Base-by-base conservation (phyloP, 306 rosid genomes). In the Luffa aegyptiaca region DNA sequence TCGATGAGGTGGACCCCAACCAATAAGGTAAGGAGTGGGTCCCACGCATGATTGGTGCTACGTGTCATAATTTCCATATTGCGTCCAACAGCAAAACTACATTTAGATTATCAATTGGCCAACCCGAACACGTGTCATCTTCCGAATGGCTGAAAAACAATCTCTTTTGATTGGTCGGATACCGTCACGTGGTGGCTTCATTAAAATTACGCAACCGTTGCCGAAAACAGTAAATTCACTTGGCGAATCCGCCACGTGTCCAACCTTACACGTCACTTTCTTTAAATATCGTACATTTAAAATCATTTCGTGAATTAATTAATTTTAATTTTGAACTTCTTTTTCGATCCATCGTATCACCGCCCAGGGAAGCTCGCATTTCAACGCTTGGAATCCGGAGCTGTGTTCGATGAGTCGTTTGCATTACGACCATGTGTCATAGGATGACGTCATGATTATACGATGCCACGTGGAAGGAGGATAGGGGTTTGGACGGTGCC, bases 401-500 rank as follows among this genome's bases (percentile, higher is more conserved):
- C 0, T 44, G 33, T 18, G 12, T 42, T 44, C 52, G 2, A 44
- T 26, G 11, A 5, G 76, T 12, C 57, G 57, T 26, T 71, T 48
- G 26, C 59, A 73, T 31, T 31, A 8, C 78, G 62, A 46, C 62
- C 61, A 51, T 3, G 56, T 77, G 65, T 45, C 39, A 36, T 9
- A 0, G 4, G 13, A 33, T 76, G 84, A 80, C 80, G 69, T 69
- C 84, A 79, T 35, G 61, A 8, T 31, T 26, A 4, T 5, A 61
- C 6, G 2, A 51, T 13, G 79, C 85, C 82, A 81, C 80, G 84
- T 79, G 81, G 92, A 88, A 79, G 21, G 79, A 10, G n/a, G 36
- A 5, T 62, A 13, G 31, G 33, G 37, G 17, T 8, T 75, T 82
- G 81, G 90, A 81, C 89, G 89, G 89, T 81, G 86, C 46, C 77